phyloP scores from a whole-genome alignment of 2,329 filamentous ascomycete species.

The Verticillium alfalfae region DNA sequence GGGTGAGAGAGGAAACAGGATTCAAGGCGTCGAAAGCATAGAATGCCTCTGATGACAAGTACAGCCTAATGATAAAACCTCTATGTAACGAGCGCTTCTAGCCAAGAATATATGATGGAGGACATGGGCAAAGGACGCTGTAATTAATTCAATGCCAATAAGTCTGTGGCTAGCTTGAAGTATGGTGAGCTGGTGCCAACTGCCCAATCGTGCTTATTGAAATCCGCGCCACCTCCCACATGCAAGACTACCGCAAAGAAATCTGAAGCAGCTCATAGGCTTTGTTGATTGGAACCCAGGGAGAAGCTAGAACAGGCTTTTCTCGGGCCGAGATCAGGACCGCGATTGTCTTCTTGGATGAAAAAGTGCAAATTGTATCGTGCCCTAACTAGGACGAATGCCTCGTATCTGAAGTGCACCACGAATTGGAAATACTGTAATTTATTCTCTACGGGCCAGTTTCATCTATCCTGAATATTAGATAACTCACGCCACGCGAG shows the following conservation, averaged over 20 bases:
- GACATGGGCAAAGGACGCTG: neutral
- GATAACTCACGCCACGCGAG: conserved; percentile 1
- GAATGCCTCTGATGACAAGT: neutral
- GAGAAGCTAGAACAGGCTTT: neutral
- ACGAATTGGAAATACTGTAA: neutral
- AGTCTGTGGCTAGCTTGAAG: neutral
- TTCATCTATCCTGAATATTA: neutral
- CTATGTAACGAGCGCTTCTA: neutral
- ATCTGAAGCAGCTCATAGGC: neutral
- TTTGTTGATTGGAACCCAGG: neutral
- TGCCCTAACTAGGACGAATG: too few species aligned
- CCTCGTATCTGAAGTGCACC: too few species aligned
- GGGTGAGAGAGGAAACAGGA: neutral
- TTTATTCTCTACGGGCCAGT: neutral
- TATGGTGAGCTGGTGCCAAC: neutral
- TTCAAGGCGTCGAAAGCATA: neutral
- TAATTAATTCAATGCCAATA: neutral
- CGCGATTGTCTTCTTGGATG: too few species aligned
- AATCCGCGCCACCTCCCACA: neutral
- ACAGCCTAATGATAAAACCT: neutral
- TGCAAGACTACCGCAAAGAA: neutral
- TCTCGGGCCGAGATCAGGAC: too few species aligned
- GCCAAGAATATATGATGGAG: neutral
- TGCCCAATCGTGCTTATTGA: neutral
- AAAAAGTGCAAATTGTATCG: too few species aligned